Percentiles rank a stretch among this genome's conserved stretches.
Conservation (phyloP, 345 rosid genomes). For the Salix koriyanagi region DNA sequence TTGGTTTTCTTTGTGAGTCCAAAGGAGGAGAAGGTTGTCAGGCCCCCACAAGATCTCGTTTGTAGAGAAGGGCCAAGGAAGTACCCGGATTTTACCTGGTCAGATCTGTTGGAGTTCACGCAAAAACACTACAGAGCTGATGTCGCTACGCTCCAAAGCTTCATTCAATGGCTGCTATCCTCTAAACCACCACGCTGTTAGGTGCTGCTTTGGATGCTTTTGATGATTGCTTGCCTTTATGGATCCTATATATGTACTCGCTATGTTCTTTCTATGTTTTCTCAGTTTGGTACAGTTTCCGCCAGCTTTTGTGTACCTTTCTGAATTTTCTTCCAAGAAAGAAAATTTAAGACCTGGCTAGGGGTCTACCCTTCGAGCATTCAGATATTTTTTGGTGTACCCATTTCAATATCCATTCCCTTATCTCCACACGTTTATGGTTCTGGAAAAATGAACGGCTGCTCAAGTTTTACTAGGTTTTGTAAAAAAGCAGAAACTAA, state of each 20-base stretch:
- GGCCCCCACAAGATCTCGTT: constrained; percentile 58
- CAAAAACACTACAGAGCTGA: constrained; percentile 49
- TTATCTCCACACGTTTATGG: not conserved
- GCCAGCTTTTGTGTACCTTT: not conserved
- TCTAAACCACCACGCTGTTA: constrained; percentile 10
- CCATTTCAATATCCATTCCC: not conserved
- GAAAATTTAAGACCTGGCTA: not conserved
- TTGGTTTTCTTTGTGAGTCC: constrained; percentile 59
- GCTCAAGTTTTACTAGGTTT: too few relatives aligned
- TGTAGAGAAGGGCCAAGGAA: constrained; percentile 28
- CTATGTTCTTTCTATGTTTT: not conserved
- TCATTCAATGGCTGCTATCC: constrained; percentile 36
- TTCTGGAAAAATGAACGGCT: too few relatives aligned
- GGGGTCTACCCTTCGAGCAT: not conserved
- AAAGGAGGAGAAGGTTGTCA: constrained; percentile 52
- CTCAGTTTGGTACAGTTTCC: not conserved
- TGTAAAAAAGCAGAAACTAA: too few relatives aligned
- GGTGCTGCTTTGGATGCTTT: not conserved
- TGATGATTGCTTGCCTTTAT: not conserved
- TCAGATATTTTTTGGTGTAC: too few relatives aligned
- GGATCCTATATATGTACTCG: not conserved
- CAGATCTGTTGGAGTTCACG: constrained; percentile 57
- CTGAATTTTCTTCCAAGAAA: not conserved
- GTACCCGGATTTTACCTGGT: constrained; percentile 86
- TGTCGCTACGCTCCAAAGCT: constrained; percentile 39